Conservation (phyloP, 306 rosid species). For the Arachis hypogaea region DNA sequence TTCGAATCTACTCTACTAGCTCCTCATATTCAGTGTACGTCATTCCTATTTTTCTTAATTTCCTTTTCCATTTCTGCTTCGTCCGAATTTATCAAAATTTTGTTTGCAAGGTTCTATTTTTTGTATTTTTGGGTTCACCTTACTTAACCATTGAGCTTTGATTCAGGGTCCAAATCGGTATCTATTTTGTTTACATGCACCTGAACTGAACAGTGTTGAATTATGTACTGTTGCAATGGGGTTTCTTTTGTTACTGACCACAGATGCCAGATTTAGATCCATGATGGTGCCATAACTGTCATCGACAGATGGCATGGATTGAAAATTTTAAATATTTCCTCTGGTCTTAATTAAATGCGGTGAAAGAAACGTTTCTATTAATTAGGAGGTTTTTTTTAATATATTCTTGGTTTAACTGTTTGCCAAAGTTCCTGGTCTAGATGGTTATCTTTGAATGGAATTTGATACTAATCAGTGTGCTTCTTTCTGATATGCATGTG, state of each 20-base stretch:
- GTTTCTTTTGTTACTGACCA: conserved; percentile 25
- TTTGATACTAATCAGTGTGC: conserved; percentile 27
- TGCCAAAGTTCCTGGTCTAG: conserved; percentile 19
- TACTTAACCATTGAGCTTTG: conserved; percentile 19
- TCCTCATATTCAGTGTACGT: conserved; percentile 49
- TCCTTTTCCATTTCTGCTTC: conserved; percentile 6
- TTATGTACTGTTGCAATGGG: conserved; percentile 35
- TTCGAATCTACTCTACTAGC: conserved; percentile 35
- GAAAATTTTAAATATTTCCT: conserved; percentile 19
- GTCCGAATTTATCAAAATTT: conserved; percentile 10
- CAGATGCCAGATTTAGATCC: conserved; percentile 53
- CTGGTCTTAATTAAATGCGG: conserved; percentile 25
- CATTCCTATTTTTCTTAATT: neutral
- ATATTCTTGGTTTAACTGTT: neutral
- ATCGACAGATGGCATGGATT: conserved; percentile 20
- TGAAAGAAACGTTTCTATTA: conserved; percentile 10
- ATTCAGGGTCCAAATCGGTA: conserved; percentile 24
- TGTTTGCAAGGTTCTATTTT: neutral
- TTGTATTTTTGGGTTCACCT: conserved; percentile 3
- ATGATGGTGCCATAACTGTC: conserved; percentile 24
- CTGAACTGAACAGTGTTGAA: conserved; percentile 30
- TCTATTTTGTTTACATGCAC: conserved; percentile 52
- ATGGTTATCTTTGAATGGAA: conserved; percentile 14
- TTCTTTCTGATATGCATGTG: conserved; percentile 45
- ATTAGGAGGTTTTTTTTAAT: conserved; percentile 1